Conservation (phyloP, 2,329 filamentous ascomycete species). For the Diplocarpon rosae region DNA sequence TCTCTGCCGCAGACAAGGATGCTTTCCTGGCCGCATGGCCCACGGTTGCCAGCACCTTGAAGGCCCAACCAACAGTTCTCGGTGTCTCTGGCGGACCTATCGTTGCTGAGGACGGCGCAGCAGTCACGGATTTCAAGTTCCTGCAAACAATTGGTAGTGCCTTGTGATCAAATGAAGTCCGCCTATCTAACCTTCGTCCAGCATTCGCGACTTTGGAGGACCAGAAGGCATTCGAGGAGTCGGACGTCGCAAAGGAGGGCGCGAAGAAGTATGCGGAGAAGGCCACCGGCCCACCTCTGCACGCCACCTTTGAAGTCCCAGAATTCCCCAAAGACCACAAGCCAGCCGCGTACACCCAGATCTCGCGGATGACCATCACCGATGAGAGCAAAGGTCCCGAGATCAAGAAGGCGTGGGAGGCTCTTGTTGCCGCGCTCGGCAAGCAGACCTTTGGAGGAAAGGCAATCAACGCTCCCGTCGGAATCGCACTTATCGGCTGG, state of each 20-base stretch:
- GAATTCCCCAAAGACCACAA: slow-evolving; percentile 5
- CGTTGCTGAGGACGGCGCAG: slow-evolving; percentile 5
- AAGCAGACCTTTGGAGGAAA: slow-evolving; percentile 10
- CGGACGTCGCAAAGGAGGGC: slow-evolving; percentile 2
- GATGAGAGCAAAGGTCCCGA: slow-evolving; percentile 3
- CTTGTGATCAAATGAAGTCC: neutral
- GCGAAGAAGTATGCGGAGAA: slow-evolving; percentile 3
- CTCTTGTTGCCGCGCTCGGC: slow-evolving; percentile 4
- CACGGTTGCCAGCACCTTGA: slow-evolving; percentile 7
- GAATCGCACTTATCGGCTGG: slow-evolving; percentile 9
- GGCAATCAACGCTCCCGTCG: slow-evolving; percentile 5
- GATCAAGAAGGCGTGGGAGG: slow-evolving; percentile 10
- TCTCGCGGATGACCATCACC: slow-evolving; percentile 5
- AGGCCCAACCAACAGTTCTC: slow-evolving; percentile 5
- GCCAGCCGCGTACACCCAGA: slow-evolving; percentile 6
- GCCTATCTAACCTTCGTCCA: neutral
- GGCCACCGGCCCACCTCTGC: neutral
- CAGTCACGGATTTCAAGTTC: slow-evolving; percentile 10
- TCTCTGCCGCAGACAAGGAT: slow-evolving; percentile 10
- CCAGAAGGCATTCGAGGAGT: slow-evolving; percentile 8
- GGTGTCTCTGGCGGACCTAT: slow-evolving; percentile 9
- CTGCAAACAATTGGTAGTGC: slow-evolving; percentile 10
- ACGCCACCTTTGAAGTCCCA: slow-evolving; percentile 4
- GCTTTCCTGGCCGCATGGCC: slow-evolving; percentile 6
- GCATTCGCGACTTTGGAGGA: slow-evolving; percentile 13